A percentile compares a stretch with the other conserved stretches of the same genome.
Conservation (phyloP, 441 rosid genomes). For the Corymbia citriodora region DNA sequence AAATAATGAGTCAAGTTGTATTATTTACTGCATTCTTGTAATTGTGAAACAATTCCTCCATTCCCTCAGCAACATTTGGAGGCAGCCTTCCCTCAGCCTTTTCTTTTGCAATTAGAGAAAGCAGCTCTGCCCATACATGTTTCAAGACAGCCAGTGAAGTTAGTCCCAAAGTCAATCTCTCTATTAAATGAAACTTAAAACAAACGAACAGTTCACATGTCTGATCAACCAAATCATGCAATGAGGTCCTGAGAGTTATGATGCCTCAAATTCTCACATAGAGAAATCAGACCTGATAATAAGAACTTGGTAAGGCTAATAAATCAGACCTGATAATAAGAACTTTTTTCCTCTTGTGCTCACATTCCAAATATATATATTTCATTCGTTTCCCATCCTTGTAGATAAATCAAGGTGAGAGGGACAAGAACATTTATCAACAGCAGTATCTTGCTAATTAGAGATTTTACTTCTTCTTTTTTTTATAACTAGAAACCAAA, state of each 20-base stretch:
- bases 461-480: neutral
- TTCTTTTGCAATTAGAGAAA: slow-evolving; percentile 72
- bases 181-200: neutral
- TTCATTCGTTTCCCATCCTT: neutral
- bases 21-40: slow-evolving; percentile 86
- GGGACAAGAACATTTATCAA: neutral
- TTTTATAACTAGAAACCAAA: neutral
- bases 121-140: slow-evolving; percentile 55
- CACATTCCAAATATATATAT: neutral
- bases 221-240: neutral
- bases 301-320: neutral
- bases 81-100: slow-evolving; percentile 73
- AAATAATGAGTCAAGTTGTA: slow-evolving; percentile 26
- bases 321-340: neutral
- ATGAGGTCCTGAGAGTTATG: neutral
- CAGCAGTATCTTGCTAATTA: neutral
- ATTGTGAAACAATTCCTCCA: slow-evolving; percentile 86
- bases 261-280: neutral
- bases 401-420: neutral
- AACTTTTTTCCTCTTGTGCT: neutral
- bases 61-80: slow-evolving; percentile 62
- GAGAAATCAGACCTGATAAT: neutral
- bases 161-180: neutral
- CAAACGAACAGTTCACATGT: neutral
- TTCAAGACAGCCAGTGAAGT: slow-evolving; percentile 3